phyloP scores from a whole-genome alignment of 257 asterid species.

The Cinchona pubescens region DNA sequence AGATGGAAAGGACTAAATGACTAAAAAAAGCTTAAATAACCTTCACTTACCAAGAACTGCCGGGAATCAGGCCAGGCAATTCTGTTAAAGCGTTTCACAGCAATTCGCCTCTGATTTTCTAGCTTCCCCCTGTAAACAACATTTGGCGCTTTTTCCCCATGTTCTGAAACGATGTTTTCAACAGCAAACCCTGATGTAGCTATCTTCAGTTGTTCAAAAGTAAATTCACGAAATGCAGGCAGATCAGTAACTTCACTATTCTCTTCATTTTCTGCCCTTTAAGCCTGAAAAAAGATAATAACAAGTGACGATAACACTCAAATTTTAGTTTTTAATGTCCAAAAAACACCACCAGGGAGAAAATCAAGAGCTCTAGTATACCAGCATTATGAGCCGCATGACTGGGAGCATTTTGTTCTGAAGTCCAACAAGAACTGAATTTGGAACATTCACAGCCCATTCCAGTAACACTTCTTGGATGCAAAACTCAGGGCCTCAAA shows the following conservation, averaged over 20 bases:
- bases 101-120: conserved; percentile 80
- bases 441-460: conserved; percentile 49
- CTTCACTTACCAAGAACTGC: conserved; percentile 71
- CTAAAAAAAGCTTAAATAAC: not conserved
- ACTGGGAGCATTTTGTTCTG: conserved; percentile 30
- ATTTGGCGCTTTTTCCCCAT: conserved; percentile 96
- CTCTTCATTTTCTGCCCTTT: conserved; percentile 58
- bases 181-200: conserved; percentile 92
- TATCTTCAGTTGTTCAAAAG: conserved; percentile 72
- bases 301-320: not conserved
- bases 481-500: not conserved
- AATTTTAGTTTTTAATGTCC: not conserved
- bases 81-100: conserved; percentile 90
- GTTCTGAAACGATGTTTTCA: conserved; percentile 91
- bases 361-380: conserved; percentile 7
- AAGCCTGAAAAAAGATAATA: not conserved
- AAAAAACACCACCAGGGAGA: not conserved
- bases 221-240: conserved; percentile 75
- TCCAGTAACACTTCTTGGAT: conserved; percentile 9
- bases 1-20: not conserved
- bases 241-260: conserved; percentile 67
- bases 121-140: conserved; percentile 86
- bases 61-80: conserved; percentile 88
- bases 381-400: conserved; percentile 34
- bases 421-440: conserved; percentile 34